Percentiles rank a stretch among this genome's conserved stretches.
Conservation (phyloP, 2,329 filamentous ascomycete genomes). For the Waltergamsia citrina region DNA sequence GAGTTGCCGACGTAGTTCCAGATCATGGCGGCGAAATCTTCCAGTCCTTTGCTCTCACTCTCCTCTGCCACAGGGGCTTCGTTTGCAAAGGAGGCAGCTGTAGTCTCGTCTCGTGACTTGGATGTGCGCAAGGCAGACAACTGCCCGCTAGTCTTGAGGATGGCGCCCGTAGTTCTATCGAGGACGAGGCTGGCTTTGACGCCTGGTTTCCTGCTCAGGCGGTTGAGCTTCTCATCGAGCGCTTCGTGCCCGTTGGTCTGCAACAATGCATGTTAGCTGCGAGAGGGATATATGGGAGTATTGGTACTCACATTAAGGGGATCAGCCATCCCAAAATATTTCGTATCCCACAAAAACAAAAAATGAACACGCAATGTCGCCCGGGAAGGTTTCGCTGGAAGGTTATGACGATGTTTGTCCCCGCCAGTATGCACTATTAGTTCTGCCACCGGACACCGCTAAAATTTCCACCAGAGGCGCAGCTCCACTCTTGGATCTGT, state of each 20-base stretch:
- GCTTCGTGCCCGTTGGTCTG: conserved; percentile 45
- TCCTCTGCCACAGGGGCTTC: conserved; percentile 31
- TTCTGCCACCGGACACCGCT: conserved; percentile 36
- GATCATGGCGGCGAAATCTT: conserved; percentile 67
- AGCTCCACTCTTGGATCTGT: neutral
- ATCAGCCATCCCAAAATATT: conserved; percentile 1
- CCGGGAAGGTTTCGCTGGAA: too few relatives aligned
- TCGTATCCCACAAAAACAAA: too few relatives aligned
- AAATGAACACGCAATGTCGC: too few relatives aligned
- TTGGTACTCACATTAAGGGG: neutral
- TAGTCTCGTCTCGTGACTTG: conserved; percentile 23
- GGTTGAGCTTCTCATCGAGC: conserved; percentile 55
- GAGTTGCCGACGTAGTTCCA: conserved; percentile 67
- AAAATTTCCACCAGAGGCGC: conserved; percentile 27
- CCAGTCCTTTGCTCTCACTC: conserved; percentile 48
- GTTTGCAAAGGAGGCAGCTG: conserved; percentile 33
- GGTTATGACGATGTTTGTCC: too few relatives aligned
- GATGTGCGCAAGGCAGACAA: conserved; percentile 43
- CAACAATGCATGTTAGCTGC: too few relatives aligned
- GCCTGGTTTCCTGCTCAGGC: conserved; percentile 67
- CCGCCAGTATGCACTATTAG: conserved; percentile 4
- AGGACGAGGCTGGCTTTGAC: conserved; percentile 72
- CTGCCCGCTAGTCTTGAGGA: conserved; percentile 67
- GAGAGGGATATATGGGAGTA: neutral
- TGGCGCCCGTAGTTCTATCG: conserved; percentile 60